Base-by-base conservation (phyloP, 1,284 basidiomycete species). In the Xerocomus cyaneibrunnescens region DNA sequence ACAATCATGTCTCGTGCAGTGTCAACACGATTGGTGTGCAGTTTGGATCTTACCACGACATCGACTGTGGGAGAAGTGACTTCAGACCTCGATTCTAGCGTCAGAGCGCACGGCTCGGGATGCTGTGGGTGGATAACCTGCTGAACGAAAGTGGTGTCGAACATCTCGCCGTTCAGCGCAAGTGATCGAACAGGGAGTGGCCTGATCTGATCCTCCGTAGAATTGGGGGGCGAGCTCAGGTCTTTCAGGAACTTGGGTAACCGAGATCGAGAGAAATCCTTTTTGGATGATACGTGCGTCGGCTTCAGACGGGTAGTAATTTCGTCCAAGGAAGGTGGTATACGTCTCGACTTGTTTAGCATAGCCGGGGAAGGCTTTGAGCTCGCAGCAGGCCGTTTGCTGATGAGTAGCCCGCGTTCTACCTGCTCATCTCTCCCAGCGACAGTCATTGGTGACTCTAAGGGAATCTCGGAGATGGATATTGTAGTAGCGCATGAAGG, bases 301-400 rank as follows among this genome's bases (percentile, higher is more conserved):
- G 62, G 50, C 59, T 48, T 51, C 57, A 89, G 62, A 53, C 77
- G 84, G 43, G 85, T 82, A 34, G 82, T 81, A 57, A 90, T 89
- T 64, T 89, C 80, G 59, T 87, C 87, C 52, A 91, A 78, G 16
- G 87, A 89, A 13, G 87, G 87, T 31, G 83, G 58, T 34, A 67
- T 59, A 56, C 69, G 72, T 48, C 60, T 62, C 54, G 51, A 31
- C 32, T 48, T 60, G 46, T 44, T 43, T 27, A 55, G 45, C 23
- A 57, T 42, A 16, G 31, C 32, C 16, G 48, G 22, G 13, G 36
- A 2, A 35, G n/a, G 45, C 28, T 50, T 52, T 41, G 48, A 43
- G 39, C 48, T 54, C 45, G 62, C 56, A 16, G 25, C 46, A 45
- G 58, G 67, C 27, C 48, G 60, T 35, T 55, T 49, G 39, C 66